Evolutionary conservation across 306 rosid species (phyloP), one percentile per base, ranked within the genome.

Genomic region (Argentina anserina): DNA sequence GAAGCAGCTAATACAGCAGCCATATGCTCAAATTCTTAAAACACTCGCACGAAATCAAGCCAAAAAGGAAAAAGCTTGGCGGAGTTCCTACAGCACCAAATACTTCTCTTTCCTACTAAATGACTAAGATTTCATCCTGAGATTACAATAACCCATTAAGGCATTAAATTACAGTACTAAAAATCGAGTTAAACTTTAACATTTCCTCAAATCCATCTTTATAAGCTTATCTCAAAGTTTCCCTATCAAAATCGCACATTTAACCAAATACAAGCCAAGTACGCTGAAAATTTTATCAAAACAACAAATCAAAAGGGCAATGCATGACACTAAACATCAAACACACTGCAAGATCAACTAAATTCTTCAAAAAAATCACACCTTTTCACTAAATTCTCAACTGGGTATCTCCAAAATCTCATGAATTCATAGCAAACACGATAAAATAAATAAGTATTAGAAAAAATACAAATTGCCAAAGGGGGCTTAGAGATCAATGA

Each of bases 341-440:
- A 45, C 50, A 64, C 65, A 55, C 17, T 13, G 34, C 21, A 18
- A 36, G 56, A 37, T 36, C 49, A 46, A 18, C 68, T 23, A 61
- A 66, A 18, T 37, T 71, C 41, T 9, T 14, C 36, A 3, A 8
- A 47, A 81, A 6, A 28, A 17, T 59, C 11, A 34, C 40, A 31
- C 25, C 67, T 17, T 69, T 45, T 36, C 65, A 36, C 67, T 18
- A 39, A 72, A 67, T 34, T 75, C 55, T 21, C 75, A 75, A 59
- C 73, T 52, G 83, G 86, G 78, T 71, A 67, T 67, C 72, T 67
- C 73, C 50, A 26, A 26, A 71, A 67, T 39, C 71, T 14, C 65
- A 47, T 42, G 67, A 71, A 71, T 45, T 72, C 37, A 67, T 15
- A 40, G 56, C 26, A 69, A 47, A 49, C 33, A 13, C 7, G 71